These are phyloP conservation scores for Leptomonas seymouri DNA, from an alignment of 208 protist species.

Conservation along the genomic window DNA sequence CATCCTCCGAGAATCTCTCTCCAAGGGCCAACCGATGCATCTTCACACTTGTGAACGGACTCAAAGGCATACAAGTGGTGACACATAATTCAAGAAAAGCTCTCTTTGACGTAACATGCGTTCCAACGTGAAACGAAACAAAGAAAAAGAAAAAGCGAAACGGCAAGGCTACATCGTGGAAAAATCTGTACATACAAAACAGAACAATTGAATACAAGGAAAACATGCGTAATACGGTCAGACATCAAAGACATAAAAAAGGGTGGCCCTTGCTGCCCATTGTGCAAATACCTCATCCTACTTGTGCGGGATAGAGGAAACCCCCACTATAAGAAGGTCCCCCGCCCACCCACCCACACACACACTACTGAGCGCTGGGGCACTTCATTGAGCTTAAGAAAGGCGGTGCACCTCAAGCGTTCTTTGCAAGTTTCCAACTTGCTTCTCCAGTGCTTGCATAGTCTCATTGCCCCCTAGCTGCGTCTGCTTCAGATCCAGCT, in stretches of 20 bases:
- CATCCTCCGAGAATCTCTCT: no score
- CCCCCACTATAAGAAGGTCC: no score
- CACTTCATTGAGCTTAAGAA: conserved; percentile 12
- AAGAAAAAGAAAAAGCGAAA: not conserved
- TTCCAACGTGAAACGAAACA: not conserved
- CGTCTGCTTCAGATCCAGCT: conserved; percentile 47
- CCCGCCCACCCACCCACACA: no score
- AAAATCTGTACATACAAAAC: conserved; percentile 2
- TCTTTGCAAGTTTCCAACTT: conserved; percentile 64
- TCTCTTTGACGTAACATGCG: not conserved
- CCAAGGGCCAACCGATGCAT: no score
- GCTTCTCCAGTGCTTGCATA: conserved; percentile 47
- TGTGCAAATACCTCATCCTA: no score
- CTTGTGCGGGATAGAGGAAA: no score
- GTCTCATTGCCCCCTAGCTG: conserved; percentile 50
- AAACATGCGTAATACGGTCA: no score
- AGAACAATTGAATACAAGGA: conserved; percentile 2
- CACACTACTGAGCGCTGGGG: not conserved
- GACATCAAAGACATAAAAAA: no score
- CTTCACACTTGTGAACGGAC: no score
- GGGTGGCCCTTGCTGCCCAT: no score
- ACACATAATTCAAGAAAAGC: not conserved
- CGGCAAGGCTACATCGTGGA: not conserved
- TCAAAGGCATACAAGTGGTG: no score
- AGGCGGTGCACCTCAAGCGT: conserved; percentile 82